Evolutionary conservation across 2,329 filamentous ascomycete species (phyloP), one percentile per base, ranked within the genome.

Genomic region (Diaporthe aspalathi): DNA sequence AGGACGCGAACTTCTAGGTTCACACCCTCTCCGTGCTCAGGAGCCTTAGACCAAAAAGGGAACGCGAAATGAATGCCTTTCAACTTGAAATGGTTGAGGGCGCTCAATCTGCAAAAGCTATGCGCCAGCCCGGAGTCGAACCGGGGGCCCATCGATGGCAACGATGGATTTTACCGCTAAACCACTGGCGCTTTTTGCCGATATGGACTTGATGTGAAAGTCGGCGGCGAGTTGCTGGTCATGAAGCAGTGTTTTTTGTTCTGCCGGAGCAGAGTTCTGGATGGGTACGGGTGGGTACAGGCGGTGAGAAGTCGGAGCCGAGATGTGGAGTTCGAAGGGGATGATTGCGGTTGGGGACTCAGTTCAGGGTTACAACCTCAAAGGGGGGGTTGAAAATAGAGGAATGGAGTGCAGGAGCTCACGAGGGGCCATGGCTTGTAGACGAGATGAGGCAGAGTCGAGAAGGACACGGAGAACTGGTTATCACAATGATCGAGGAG

Each of bases 121-220:
- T 68, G 65, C 65, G 65, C 65, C 50, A 68, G 53, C 65, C 65
- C 65, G 65, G 65, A 68, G 53, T 68, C 65, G 65, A 68, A 68
- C 65, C 65, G 65, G 65, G 65, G 65, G 65, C 65, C 65, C 65
- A 68, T 68, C 65, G 65, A 68, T 54, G 50, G 50, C 50, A 68
- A 53, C 53, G 66, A 68, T 68, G 66, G 60, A 68, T 68, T 54
- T 56, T 68, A 54, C 68, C 60, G 63, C 68, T 70, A 66, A 53
- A 57, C 40, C 68, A 57, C 43, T 67, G 60, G 62, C 68, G 47
- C 66, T 38, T 27, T 38, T 32, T 16, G 32, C 9, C 32, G 32
- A 2, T 20, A 11, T 24, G 24, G 27, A 16, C 24, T 54, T 29
- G 38, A 54, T 40, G 27, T 63, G 20, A 5, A 1, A 35, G 27